Percentiles rank a stretch among this genome's conserved stretches.
These are phyloP conservation scores for Jimgerdemannia lactiflua DNA, from an alignment of 192 early-diverging fungal species.

Conservation along the genomic window DNA sequence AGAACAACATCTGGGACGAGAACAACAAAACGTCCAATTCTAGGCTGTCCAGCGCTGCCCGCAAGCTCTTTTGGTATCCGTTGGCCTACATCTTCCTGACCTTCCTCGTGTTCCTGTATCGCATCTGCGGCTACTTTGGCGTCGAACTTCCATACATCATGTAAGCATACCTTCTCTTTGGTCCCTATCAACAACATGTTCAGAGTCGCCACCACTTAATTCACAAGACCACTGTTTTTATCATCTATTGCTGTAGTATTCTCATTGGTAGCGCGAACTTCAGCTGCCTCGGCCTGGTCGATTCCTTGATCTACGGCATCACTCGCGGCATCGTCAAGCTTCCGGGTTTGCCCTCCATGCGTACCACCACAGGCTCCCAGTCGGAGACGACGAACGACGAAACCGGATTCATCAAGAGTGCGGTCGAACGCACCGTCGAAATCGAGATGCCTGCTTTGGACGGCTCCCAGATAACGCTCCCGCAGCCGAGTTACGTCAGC, in stretches of 20 bases:
- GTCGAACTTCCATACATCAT: neutral
- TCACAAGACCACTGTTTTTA: neutral
- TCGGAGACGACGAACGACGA: neutral
- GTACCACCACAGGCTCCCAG: neutral
- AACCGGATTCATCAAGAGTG: neutral
- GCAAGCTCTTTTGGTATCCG: neutral
- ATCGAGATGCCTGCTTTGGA: neutral
- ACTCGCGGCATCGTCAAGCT: neutral
- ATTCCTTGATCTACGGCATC: neutral
- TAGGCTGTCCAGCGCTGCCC: neutral
- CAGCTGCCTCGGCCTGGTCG: neutral
- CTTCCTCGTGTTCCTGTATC: neutral
- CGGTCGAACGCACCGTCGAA: neutral
- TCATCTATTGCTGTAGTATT: neutral
- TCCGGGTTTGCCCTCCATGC: neutral
- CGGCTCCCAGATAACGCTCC: too few species aligned
- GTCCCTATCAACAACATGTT: neutral
- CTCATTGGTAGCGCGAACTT: neutral
- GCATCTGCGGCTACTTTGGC: neutral
- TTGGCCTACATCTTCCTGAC: neutral
- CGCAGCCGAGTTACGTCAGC: too few species aligned
- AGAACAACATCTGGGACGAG: neutral
- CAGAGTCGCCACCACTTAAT: neutral
- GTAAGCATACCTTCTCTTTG: neutral
- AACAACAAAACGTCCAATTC: neutral